These are phyloP conservation scores for Pouteria campechiana DNA, from an alignment of 179 eudicot species.

Conservation along the genomic window DNA sequence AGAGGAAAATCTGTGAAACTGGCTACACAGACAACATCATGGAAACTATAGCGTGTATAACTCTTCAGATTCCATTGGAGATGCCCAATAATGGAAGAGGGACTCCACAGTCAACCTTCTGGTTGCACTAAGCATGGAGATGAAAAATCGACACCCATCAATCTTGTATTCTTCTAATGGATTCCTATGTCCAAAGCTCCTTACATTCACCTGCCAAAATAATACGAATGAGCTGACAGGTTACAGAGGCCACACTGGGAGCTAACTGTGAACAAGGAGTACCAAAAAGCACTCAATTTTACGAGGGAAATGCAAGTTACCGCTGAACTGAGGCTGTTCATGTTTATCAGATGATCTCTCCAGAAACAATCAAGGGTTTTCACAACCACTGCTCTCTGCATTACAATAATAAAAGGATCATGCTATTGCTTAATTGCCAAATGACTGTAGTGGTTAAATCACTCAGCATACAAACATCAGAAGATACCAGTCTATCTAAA, in stretches of 20 bases:
- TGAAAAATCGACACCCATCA: conserved; percentile 95
- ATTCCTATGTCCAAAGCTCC: conserved; percentile 95
- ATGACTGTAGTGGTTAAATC: no score
- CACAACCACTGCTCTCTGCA: conserved; percentile 78
- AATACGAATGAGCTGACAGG: conserved; percentile 12
- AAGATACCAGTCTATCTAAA: no score
- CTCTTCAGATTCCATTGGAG: conserved; percentile 73
- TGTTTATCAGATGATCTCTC: conserved; percentile 98
- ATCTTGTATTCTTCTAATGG: conserved; percentile 98
- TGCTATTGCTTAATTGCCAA: no score
- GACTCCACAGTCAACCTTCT: conserved; percentile 89
- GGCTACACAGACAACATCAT: no score
- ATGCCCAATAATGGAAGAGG: conserved; percentile 75
- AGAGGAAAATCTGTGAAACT: no score
- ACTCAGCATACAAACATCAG: no score
- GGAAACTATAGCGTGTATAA: no score
- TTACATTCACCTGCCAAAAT: conserved; percentile 72
- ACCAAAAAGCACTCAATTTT: background rate
- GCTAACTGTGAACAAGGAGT: background rate
- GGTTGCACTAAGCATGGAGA: conserved; percentile 93
- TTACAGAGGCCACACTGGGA: no score
- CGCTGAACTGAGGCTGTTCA: conserved; percentile 95
- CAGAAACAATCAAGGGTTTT: conserved; percentile 90
- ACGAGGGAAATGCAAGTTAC: conserved; percentile 17
- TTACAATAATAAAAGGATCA: conserved; percentile 3